phyloP scores from a whole-genome alignment of 2,329 filamentous ascomycete genomes.

The Beauveria brongniartii region DNA sequence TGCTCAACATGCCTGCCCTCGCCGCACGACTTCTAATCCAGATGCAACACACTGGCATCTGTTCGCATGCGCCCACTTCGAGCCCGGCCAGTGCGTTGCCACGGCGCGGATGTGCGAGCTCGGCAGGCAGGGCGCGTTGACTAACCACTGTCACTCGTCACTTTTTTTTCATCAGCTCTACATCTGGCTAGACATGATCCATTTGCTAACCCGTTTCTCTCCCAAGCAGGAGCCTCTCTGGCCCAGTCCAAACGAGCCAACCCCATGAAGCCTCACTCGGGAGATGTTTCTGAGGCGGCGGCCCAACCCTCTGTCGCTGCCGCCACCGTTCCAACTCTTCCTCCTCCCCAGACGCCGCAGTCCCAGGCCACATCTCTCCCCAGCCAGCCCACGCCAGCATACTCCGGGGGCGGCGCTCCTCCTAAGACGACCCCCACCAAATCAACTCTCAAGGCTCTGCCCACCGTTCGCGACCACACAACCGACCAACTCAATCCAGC shows the following conservation, averaged over 20 bases:
- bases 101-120: background rate
- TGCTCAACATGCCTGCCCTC: background rate
- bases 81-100: background rate
- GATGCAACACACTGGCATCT: background rate
- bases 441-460: slow-evolving; percentile 82
- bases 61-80: background rate
- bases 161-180: background rate
- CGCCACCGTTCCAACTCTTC: slow-evolving; percentile 30
- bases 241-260: slow-evolving; percentile 25
- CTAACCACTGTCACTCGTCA: background rate
- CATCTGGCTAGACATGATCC: background rate
- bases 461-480: slow-evolving; percentile 93
- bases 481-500: slow-evolving; percentile 87
- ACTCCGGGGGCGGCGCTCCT: slow-evolving; percentile 40
- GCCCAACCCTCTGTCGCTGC: slow-evolving; percentile 35
- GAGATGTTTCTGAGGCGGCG: slow-evolving; percentile 48
- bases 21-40: background rate
- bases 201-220: slow-evolving; percentile 20
- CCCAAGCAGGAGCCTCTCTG: slow-evolving; percentile 35
- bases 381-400: slow-evolving; percentile 32
- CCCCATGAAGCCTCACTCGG: slow-evolving; percentile 50
- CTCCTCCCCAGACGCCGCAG: slow-evolving; percentile 49
- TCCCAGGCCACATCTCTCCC: slow-evolving; percentile 39
- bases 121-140: background rate
- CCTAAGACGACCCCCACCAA: slow-evolving; percentile 77